Evolutionary conservation across 345 rosid genomes (phyloP).

Genomic region (Syzygium aromaticum): DNA sequence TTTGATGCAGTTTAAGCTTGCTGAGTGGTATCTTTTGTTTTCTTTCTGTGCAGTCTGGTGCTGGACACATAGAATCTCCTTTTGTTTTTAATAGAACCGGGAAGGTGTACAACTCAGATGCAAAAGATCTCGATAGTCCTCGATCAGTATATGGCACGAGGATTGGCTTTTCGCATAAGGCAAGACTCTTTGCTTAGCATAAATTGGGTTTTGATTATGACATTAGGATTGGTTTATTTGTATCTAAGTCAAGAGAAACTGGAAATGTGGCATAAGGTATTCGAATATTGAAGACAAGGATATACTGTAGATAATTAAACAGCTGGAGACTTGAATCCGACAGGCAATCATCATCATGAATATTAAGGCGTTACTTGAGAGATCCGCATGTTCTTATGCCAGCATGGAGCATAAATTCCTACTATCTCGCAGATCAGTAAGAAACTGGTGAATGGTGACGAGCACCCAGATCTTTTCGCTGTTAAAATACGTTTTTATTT

Average conservation of each 20-base stretch:
- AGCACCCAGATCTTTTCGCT: not conserved
- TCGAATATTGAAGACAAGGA: not conserved
- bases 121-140: slow-evolving; percentile 39
- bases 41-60: slow-evolving; percentile 24
- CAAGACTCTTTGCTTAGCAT: slow-evolving; percentile 7
- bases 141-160: slow-evolving; percentile 23
- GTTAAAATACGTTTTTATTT: not conserved
- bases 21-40: not conserved
- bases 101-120: slow-evolving; percentile 21
- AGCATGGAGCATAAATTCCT: not conserved
- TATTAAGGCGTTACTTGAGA: not conserved
- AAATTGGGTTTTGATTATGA: not conserved
- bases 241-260: not conserved
- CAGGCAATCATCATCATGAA: not conserved
- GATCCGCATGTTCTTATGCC: not conserved
- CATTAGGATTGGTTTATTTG: not conserved
- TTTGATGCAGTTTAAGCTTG: not conserved
- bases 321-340: not conserved
- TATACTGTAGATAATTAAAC: not conserved
- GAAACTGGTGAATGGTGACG: not conserved
- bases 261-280: not conserved
- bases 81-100: slow-evolving; percentile 19
- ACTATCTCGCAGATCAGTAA: not conserved
- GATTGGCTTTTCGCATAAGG: slow-evolving; percentile 41
- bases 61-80: slow-evolving; percentile 22